These are phyloP conservation scores for Phascolomyces articulosus DNA, from an alignment of 371 early-diverging fungal species.

Conservation along the genomic window DNA sequence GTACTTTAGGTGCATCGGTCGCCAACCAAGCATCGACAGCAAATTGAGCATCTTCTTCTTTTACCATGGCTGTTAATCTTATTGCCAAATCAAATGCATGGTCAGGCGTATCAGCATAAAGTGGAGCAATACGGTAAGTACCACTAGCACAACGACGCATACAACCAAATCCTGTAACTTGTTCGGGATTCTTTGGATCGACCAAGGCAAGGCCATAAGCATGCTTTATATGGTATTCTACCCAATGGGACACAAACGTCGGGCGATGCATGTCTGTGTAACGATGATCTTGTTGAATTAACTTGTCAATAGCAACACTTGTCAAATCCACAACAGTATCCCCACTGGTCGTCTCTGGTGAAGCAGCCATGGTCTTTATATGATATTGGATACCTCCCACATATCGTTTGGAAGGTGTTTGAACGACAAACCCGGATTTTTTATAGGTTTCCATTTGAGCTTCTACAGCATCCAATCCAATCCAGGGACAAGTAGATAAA, in stretches of 20 bases:
- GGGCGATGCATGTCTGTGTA: neutral
- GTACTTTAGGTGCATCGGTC: neutral
- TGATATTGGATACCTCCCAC: neutral
- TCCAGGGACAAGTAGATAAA: neutral
- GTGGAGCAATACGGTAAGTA: neutral
- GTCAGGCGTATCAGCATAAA: neutral
- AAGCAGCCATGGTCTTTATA: neutral
- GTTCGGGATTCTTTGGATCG: neutral
- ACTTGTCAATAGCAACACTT: neutral
- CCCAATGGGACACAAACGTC: neutral
- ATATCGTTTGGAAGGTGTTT: neutral
- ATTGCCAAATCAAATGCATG: neutral
- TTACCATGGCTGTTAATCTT: neutral
- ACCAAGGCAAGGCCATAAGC: neutral
- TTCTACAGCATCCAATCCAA: neutral
- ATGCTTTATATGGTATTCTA: neutral
- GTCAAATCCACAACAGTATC: neutral
- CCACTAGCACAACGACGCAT: conserved; percentile 4
- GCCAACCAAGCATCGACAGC: neutral
- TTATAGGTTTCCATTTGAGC: neutral
- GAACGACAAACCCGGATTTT: neutral
- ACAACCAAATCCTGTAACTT: neutral
- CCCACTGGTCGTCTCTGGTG: neutral
- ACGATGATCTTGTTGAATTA: neutral
- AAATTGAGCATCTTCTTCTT: neutral